Evolutionary conservation across 768 basidiomycete genomes (phyloP), one percentile per base, ranked within the genome.

Genomic region (Krasilnikovozyma curviuscula): DNA sequence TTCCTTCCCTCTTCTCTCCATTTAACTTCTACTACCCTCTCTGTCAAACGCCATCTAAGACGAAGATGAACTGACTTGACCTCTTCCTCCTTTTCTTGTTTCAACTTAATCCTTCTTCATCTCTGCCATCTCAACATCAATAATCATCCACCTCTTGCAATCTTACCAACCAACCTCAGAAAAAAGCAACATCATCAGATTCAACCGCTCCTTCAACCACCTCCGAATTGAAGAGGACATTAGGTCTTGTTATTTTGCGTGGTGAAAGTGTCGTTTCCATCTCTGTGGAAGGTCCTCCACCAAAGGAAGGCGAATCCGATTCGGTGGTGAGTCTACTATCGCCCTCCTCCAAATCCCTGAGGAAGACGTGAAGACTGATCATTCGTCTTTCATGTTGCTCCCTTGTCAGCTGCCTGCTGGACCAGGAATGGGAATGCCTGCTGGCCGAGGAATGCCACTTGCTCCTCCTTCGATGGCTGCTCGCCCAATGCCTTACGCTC

Each of bases 261-360:
- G 93, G 93, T 52, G 93, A 97, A 67, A 83, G 85, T 0, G 84
- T 97, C 33, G 91, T 98, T 59, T 88, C 83, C 59, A 71, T 97
- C 57, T 80, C 76, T 48, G 88, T 97, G 16, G 91, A 93, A 66
- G 91, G 89, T 10, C 89, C 89, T 3, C 91, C 91, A 29, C 88
- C 91, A 9, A 73, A 81, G 21, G 77, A 79, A 19, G 82, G 83
- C 48, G 89, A 89, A 24, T 85, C 89, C 62, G 83, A 82, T 68
- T 81, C 82, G 71, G 78, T 75, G 60, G 73, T 67, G 56, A 79
- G 60, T 63, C 77, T 67, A 24, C 32, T 8, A 8, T 21, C 21
- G 27, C 18, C 7, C 18, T 24, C 10, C 18, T 41, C 7, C 25
- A 14, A 23, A 7, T 13, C 18, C 7, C 5, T 29, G n/a, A 24